Conservation (phyloP, 176 grass and related monocot species). For the Poa annua region DNA sequence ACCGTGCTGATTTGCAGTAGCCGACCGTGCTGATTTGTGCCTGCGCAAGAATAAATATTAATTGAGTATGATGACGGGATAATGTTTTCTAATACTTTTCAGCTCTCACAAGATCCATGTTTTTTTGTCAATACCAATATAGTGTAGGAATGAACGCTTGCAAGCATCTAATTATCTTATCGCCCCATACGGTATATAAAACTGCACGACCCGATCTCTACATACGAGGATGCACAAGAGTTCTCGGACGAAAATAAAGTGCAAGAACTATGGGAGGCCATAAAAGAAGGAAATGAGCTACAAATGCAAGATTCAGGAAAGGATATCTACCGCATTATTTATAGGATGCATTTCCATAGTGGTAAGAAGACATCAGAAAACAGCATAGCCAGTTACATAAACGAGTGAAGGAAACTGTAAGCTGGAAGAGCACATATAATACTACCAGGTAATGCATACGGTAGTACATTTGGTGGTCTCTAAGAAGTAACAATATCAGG, state of each 20-base stretch:
- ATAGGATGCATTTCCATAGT: neutral
- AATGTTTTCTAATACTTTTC: neutral
- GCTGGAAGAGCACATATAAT: neutral
- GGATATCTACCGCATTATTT: neutral
- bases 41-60: neutral
- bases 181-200: too few relatives aligned
- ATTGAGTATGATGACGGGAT: neutral
- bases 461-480: neutral
- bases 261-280: neutral
- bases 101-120: neutral
- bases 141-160: neutral
- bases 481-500: neutral
- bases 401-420: neutral
- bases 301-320: neutral
- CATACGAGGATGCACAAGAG: too few relatives aligned
- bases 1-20: too few relatives aligned
- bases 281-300: slow-evolving; percentile 5
- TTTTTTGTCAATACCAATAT: neutral
- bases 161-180: too few relatives aligned
- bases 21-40: neutral
- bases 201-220: neutral
- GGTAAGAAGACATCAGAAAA: neutral
- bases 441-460: neutral
- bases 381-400: neutral
- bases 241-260: neutral